Evolutionary conservation across 352 stramenopile genomes (phyloP).

Genomic region (Pseudoperonospora humuli): DNA sequence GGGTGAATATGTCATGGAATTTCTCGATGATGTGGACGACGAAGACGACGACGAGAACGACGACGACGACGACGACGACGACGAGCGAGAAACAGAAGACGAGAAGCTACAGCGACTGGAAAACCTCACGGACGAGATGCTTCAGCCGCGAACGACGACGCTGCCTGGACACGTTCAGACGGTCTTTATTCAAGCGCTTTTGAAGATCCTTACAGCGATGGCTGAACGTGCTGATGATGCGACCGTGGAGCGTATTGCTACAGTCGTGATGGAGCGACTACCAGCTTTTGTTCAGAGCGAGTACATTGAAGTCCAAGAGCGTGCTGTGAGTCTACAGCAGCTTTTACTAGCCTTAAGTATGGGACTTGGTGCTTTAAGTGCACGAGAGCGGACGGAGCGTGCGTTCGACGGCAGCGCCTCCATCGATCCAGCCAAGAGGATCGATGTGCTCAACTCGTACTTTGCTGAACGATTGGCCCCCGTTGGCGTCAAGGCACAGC

Average conservation of each 20-base stretch:
- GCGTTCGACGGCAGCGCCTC: constrained; percentile 54
- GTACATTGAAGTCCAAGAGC: constrained; percentile 94
- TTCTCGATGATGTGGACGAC: constrained; percentile 75
- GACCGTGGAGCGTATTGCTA: constrained; percentile 79
- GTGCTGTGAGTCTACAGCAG: constrained; percentile 82
- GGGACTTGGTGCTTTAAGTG: constrained; percentile 42
- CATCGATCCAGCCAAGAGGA: constrained; percentile 32
- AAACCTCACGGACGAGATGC: constrained; percentile 71
- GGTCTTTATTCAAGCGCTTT: constrained; percentile 91
- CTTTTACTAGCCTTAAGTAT: constrained; percentile 56
- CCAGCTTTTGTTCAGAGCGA: constrained; percentile 85
- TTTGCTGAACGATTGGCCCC: constrained; percentile 80
- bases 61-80: constrained; percentile 72
- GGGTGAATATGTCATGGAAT: constrained; percentile 94
- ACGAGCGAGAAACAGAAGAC: constrained; percentile 58
- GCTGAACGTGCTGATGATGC: constrained; percentile 63
- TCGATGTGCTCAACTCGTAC: constrained; percentile 64
- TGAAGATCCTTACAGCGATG: constrained; percentile 84
- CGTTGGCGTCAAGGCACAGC: constrained; percentile 88
- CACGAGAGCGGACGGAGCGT: constrained; percentile 53
- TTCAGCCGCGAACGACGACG: constrained; percentile 71
- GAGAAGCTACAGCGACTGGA: constrained; percentile 85
- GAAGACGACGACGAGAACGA: constrained; percentile 72
- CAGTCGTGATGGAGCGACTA: constrained; percentile 80
- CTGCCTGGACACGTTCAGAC: constrained; percentile 86